These are phyloP conservation scores for Colletotrichum aenigma DNA, from an alignment of 2,329 filamentous ascomycete species.

Conservation along the genomic window DNA sequence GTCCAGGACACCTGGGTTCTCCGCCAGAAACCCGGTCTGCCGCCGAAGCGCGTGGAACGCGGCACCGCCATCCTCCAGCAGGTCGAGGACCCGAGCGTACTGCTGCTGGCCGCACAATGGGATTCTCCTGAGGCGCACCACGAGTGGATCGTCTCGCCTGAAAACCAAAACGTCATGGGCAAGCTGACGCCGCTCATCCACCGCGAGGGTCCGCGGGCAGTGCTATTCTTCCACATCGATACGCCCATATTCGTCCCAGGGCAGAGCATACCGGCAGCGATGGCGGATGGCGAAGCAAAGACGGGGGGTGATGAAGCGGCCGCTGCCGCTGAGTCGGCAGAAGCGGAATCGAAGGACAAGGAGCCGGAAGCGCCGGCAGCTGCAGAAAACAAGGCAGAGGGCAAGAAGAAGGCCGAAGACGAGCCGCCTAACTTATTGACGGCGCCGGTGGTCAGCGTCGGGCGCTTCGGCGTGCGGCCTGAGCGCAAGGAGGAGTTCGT, in stretches of 20 bases:
- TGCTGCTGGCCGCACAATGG: slow-evolving; percentile 53
- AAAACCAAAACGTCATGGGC: slow-evolving; percentile 40
- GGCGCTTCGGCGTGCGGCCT: slow-evolving; percentile 32
- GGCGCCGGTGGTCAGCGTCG: slow-evolving; percentile 40
- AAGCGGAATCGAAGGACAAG: not conserved
- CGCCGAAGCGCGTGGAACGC: slow-evolving; percentile 37
- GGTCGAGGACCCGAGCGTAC: slow-evolving; percentile 35
- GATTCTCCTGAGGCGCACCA: slow-evolving; percentile 42
- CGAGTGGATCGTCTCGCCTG: slow-evolving; percentile 46
- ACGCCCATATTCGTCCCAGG: slow-evolving; percentile 28
- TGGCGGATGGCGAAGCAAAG: not conserved
- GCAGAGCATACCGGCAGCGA: not conserved
- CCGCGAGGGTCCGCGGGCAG: slow-evolving; percentile 29
- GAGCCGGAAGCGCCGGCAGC: not conserved
- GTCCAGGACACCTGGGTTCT: slow-evolving; percentile 46
- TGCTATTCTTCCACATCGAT: slow-evolving; percentile 47
- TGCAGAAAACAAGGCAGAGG: not conserved
- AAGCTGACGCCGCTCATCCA: slow-evolving; percentile 36
- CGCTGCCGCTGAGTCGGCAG: not conserved
- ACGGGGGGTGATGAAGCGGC: not conserved
- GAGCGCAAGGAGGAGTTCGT: slow-evolving; percentile 36
- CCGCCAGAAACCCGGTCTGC: slow-evolving; percentile 34
- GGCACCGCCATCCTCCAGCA: slow-evolving; percentile 37
- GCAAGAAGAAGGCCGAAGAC: slow-evolving; percentile 9
- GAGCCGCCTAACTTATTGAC: slow-evolving; percentile 3